phyloP scores from a whole-genome alignment of 352 stramenopile species.

The Phytophthora sojae region DNA sequence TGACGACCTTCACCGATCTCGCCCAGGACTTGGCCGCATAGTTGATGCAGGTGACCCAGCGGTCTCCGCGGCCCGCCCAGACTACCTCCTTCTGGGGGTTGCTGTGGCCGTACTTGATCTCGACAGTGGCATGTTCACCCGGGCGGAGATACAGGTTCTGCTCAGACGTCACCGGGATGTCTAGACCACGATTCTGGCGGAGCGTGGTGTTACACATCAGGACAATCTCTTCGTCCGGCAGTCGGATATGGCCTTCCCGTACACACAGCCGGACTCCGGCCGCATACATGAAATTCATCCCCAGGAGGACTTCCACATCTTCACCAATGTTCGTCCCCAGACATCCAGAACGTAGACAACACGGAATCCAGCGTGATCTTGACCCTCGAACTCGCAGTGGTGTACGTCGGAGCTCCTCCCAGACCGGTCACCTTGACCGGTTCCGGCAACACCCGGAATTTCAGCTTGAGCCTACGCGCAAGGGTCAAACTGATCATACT shows the following conservation, averaged over 20 bases:
- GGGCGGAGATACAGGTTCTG: background rate
- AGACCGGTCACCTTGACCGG: slow-evolving; percentile 1
- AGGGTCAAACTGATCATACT: slow-evolving; percentile 6
- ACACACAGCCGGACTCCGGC: slow-evolving; percentile 22
- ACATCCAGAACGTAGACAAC: slow-evolving; percentile 6
- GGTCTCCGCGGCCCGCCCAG: background rate
- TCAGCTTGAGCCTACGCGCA: slow-evolving; percentile 9
- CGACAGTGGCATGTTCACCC: background rate
- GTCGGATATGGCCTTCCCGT: background rate
- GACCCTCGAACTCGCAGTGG: background rate
- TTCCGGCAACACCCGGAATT: background rate
- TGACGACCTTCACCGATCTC: background rate
- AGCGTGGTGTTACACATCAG: background rate
- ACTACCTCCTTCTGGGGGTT: background rate
- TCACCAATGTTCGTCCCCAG: slow-evolving; percentile 31
- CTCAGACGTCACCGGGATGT: background rate
- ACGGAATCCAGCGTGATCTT: background rate
- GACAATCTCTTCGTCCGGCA: slow-evolving; percentile 11
- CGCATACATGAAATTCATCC: slow-evolving; percentile 40
- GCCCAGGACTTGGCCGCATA: background rate
- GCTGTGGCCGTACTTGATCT: background rate
- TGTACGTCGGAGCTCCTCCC: slow-evolving; percentile 1
- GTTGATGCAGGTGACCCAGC: background rate
- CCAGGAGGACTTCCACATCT: slow-evolving; percentile 29
- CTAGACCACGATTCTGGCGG: background rate